Base-by-base conservation (phyloP, 2,329 filamentous ascomycete genomes). In the Ceratocystis eucalypticola region DNA sequence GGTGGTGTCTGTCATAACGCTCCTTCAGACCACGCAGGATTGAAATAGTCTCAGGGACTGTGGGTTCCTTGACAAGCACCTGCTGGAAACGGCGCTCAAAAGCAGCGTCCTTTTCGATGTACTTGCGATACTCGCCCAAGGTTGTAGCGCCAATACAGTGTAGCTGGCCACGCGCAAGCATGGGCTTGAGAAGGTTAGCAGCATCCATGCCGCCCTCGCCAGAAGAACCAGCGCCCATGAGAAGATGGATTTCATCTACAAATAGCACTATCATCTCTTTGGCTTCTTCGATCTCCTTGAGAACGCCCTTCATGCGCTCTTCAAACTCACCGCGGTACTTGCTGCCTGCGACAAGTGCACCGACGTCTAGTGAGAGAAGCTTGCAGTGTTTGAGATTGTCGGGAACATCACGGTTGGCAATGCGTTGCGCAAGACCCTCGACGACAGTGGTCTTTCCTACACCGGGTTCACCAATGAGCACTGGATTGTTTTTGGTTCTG, bases 81-180 rank as follows among this genome's bases (percentile, higher is more conserved):
- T 99, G 94, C 76, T 99, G 94, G 82, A 99, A 99, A 76, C 94
- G 89, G 76, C 94, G 90, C 77, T 99, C 94, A 74, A 99, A 99
- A 61, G 94, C 94, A 59, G 91, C 89, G 72, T 99, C 94, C 78
- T 99, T 99, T 76, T 99, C 94, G 70, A 99, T 96, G 77, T 99
- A 97, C 76, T 99, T 99, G 73, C 94, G 86, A 77, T 99, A 99
- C 75, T 99, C 94, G 69, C 86, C 85, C 67, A 99, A 83, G 1
- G 94, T 99, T 1, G 94, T 99, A 5, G 94, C 94, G 76, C 94
- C 94, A 70, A 99, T 97, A 74, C 94, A 99, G 81, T 99, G 94
- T 68, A 99, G 81, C 75, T 97, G 93, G 65, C 94, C 94, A 74
- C 94, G 87, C 68, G 94, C 94, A 71, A 99, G 84, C 93, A 97